phyloP scores from a whole-genome alignment of 2,329 filamentous ascomycete species.

The Ceratocystiopsis brevicomis region DNA sequence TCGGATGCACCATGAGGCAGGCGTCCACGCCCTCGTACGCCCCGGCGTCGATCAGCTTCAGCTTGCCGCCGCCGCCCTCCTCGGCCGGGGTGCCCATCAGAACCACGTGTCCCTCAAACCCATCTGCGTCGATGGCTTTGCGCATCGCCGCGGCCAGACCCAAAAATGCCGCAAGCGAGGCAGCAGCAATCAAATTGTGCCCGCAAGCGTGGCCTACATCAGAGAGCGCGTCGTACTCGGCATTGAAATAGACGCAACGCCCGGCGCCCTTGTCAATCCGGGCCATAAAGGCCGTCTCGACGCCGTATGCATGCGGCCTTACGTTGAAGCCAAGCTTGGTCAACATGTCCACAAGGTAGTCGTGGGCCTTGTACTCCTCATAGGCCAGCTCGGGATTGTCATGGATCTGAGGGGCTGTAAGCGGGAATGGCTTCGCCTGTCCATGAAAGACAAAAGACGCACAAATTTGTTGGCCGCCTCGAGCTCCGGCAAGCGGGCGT shows the following conservation, averaged over 20 bases:
- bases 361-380: constrained; percentile 30
- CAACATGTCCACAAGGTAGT: constrained; percentile 25
- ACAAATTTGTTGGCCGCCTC: constrained; percentile 2
- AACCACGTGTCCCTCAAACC: constrained; percentile 11
- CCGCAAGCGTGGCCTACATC: constrained; percentile 23
- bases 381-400: constrained; percentile 29
- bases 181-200: constrained; percentile 24
- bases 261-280: constrained; percentile 6
- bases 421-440: no score
- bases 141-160: constrained; percentile 13
- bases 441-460: neutral
- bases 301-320: constrained; percentile 27
- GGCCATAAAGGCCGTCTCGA: constrained; percentile 30
- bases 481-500: constrained; percentile 2
- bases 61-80: constrained; percentile 24
- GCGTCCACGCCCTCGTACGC: constrained; percentile 20
- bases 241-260: constrained; percentile 10
- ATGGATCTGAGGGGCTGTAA: constrained; percentile 13
- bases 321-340: constrained; percentile 24
- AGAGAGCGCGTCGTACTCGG: constrained; percentile 15
- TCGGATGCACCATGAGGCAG: constrained; percentile 23
- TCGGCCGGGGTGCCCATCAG: constrained; percentile 25
- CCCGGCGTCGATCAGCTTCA: constrained; percentile 23
- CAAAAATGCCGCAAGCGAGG: constrained; percentile 19
- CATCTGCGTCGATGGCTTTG: constrained; percentile 1